Percentiles rank a stretch among this genome's conserved stretches.
phyloP scores from a whole-genome alignment of 495 filamentous ascomycete genomes.

The Arthonia radiata region DNA sequence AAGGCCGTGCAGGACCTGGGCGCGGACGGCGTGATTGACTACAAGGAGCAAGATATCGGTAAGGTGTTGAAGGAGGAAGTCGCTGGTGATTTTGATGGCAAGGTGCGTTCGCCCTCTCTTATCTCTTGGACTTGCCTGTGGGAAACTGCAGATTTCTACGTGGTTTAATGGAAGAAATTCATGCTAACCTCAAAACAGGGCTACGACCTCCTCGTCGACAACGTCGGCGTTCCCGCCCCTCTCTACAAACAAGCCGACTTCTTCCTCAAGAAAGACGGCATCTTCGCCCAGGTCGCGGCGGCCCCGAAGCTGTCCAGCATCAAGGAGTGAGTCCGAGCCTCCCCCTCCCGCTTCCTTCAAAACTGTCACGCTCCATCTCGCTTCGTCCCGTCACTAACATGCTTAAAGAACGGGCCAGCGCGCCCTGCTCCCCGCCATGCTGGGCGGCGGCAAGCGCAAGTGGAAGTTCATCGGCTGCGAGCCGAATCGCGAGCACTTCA shows the following conservation, averaged over 20 bases:
- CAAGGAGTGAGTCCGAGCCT: too few relatives aligned
- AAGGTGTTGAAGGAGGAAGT: slow-evolving; percentile 22
- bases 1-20: slow-evolving; percentile 32
- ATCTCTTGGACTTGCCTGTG: too few relatives aligned
- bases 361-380: too few relatives aligned
- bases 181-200: too few relatives aligned
- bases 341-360: too few relatives aligned
- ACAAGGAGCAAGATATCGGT: slow-evolving; percentile 27
- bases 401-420: too few relatives aligned
- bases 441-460: slow-evolving; percentile 40
- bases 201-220: slow-evolving; percentile 34
- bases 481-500: slow-evolving; percentile 21
- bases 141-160: too few relatives aligned
- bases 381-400: too few relatives aligned
- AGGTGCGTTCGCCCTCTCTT: too few relatives aligned
- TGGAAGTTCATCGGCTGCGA: slow-evolving; percentile 20
- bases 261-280: slow-evolving; percentile 26
- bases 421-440: slow-evolving; percentile 24
- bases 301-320: too few relatives aligned
- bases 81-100: slow-evolving; percentile 22
- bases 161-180: too few relatives aligned
- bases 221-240: slow-evolving; percentile 24
- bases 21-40: slow-evolving; percentile 46
- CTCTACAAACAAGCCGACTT: slow-evolving; percentile 30
- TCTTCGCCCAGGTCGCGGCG: slow-evolving; percentile 28